Evolutionary conservation across 1,139 yeast species (phyloP), one percentile per base, ranked within the genome.

Genomic region (Pichia inconspicua): DNA sequence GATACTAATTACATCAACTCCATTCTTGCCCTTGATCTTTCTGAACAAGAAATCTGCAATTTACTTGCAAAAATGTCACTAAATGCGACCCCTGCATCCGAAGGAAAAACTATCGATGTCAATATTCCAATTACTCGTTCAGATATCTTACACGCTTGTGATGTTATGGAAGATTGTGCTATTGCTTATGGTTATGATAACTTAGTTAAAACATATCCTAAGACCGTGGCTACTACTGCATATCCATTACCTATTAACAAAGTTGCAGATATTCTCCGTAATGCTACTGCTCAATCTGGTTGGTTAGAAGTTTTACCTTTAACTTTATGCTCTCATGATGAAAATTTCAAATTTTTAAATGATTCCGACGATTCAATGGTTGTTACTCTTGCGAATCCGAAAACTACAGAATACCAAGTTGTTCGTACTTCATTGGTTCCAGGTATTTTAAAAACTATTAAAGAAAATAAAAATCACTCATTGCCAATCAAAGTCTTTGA

Each of bases 81-180:
- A 58, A 68, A 66, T 49, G 95, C 95, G 28, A 62, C 66, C 31
- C 80, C 80, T 32, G 71, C 83, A 5, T 52, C 68, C 6, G 61
- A 66, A 5, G 76, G 80, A 55, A 75, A 80, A 55, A 57, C 77
- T 40, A 64, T 90, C 49, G 82, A 84, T 49, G 95, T 92, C 48
- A 66, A 71, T 42, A 78, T 92, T 53, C 98, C 99, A 57, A 82
- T 88, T 59, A 92, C 98, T 42, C 83, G 99, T 72, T 82, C 97
- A 10, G 99, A 94, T 68, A 79, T 94, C 54, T 77, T 94, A 62
- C 99, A 94, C 68, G 96, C 89, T 67, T 92, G 98, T 75, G 99
- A 94, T 69, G 84, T 94, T 58, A 86, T 94, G 96, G 99, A 94
- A 69, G 99, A 94, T 67, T 96, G 90, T 43, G 98, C 97, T 46